phyloP scores from a whole-genome alignment of 768 basidiomycete species.

The Panaeolus cyanescens region DNA sequence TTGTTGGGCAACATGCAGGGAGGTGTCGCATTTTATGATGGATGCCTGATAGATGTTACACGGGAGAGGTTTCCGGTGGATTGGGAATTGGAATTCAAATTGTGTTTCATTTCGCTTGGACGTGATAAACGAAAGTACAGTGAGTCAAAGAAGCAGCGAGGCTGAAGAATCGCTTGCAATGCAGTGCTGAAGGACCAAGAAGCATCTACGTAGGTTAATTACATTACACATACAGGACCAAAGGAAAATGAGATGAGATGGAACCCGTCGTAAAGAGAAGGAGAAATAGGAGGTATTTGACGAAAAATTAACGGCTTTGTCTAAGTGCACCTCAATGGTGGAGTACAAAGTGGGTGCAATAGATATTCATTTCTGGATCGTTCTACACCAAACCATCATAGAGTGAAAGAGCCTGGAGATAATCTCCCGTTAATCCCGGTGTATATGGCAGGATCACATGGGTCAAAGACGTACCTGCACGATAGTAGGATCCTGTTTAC shows the following conservation, averaged over 20 bases:
- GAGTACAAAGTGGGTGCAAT: neutral
- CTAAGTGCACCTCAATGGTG: neutral
- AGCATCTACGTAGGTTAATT: slow-evolving; percentile 4
- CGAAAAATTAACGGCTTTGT: neutral
- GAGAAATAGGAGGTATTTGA: slow-evolving; percentile 8
- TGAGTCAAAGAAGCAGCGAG: slow-evolving; percentile 3
- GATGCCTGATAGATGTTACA: neutral
- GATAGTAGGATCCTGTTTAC: slow-evolving; percentile 98
- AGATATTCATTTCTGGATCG: neutral
- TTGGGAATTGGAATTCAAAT: slow-evolving; percentile 19
- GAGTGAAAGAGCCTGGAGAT: slow-evolving; percentile 79
- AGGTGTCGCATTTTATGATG: neutral
- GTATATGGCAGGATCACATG: slow-evolving; percentile 9
- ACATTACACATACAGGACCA: neutral
- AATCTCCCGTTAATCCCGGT: slow-evolving; percentile 6
- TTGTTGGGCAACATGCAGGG: neutral
- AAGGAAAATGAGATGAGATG: slow-evolving; percentile 5
- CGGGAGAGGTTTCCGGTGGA: neutral
- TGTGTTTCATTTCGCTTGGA: slow-evolving; percentile 25
- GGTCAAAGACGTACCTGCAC: slow-evolving; percentile 70
- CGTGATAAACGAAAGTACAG: slow-evolving; percentile 10
- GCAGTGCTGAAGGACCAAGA: neutral
- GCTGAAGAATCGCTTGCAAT: neutral
- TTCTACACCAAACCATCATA: slow-evolving; percentile 90
- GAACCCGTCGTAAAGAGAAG: neutral